Base-by-base conservation (phyloP, 352 stramenopile species). In the Globisporangium radiosum region DNA sequence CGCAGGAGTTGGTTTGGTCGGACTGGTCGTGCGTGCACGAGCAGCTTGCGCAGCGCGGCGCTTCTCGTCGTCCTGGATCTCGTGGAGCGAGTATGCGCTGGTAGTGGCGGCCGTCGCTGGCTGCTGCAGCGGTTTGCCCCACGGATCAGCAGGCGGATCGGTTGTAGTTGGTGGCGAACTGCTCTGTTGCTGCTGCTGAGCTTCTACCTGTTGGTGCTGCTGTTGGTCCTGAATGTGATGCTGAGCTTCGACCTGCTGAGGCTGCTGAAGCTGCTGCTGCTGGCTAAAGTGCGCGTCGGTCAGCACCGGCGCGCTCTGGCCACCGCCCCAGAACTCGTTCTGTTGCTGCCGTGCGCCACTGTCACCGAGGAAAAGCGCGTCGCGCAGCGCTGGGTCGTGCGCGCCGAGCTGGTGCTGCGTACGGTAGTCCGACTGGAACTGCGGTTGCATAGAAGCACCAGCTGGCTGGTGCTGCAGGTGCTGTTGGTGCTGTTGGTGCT, bases 401-500 rank as follows among this genome's bases (percentile, higher is more conserved):
- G 62, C 17, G 3, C 56, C 62, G 11, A 68, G 48, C 39, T 87
- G 63, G 17, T 81, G 76, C 19, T 82, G 68, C 9, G 67, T 58
- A 36, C 66, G 69, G 37, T 78, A 86, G 7, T 88, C 69, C 0
- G 72, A 81, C 62, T 78, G 71, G 37, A 85, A 88, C 48, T 73
- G 75, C 25, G 67, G 62, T 38, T 78, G 67, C 70, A 86, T 76
- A 8, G 55, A 70, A 58, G 44, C 59, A 65, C 55, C 76, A 77
- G n/a, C 45, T 68, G 59, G 73, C 69, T 15, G 66, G 65, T 38
- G 42, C 52, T 53, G 62, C 54, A 65, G 40, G 1, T 44, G 40
- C 11, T 44, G 40, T 44, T 44, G 45, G 14, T 17, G 14, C 61
- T 66, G 47, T 10, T 47, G 45, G 14, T 17, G 14, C 61, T 66